Conservation (phyloP, 2,329 filamentous ascomycete genomes). For the Penicillium verrucosum region DNA sequence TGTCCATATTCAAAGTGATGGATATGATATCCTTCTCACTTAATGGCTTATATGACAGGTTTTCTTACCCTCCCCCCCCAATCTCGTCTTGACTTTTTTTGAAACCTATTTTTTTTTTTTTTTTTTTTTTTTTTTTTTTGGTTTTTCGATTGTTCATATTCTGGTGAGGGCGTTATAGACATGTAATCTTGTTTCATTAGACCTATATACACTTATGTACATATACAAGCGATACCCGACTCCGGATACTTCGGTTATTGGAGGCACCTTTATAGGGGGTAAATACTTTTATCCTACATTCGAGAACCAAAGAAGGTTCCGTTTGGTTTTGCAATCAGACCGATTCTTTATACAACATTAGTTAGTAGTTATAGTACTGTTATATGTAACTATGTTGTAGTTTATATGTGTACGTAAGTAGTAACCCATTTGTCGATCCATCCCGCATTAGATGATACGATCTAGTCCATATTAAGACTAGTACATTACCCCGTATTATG, state of each 20-base stretch:
- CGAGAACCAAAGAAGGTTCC: not conserved
- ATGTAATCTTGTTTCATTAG: not conserved
- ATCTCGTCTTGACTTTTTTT: not conserved
- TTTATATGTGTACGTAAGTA: not conserved
- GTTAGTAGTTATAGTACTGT: too few species aligned
- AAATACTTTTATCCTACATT: not conserved
- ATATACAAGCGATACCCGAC: not conserved
- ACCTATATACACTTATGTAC: not conserved
- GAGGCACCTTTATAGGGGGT: not conserved
- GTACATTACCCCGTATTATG: not conserved
- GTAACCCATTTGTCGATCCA: not conserved
- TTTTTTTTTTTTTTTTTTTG: not conserved
- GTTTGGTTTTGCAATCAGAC: too few species aligned
- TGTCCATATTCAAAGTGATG: slow-evolving; percentile 56
- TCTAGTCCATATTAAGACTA: not conserved
- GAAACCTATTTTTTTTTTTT: too few species aligned
- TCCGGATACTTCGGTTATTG: not conserved
- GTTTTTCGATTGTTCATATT: not conserved
- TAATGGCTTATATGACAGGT: slow-evolving; percentile 22
- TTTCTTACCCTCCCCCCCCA: not conserved
- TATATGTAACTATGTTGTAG: too few species aligned
- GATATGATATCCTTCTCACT: slow-evolving; percentile 59
- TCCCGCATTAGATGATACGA: not conserved
- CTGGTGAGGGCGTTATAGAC: not conserved
- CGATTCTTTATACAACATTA: too few species aligned